Conservation (phyloP, 495 filamentous ascomycete genomes). For the Penicillium diatomitis region DNA sequence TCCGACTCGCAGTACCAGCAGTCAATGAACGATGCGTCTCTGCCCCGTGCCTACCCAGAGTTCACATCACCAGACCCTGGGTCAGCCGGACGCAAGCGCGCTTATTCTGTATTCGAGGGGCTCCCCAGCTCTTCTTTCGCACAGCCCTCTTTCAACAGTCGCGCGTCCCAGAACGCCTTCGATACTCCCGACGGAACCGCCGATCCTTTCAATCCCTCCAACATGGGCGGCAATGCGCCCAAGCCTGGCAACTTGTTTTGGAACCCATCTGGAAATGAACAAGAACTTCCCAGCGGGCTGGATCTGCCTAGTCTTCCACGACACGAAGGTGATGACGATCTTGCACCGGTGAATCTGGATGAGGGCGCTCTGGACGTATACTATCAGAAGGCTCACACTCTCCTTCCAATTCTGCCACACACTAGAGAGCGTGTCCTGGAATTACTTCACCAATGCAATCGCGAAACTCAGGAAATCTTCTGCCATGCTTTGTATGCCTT, state of each 20-base stretch:
- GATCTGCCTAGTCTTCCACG: conserved; percentile 30
- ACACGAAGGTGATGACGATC: conserved; percentile 31
- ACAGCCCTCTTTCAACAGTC: conserved; percentile 37
- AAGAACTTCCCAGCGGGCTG: conserved; percentile 26
- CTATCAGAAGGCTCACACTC: conserved; percentile 59
- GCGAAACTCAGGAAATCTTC: conserved; percentile 60
- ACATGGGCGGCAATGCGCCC: conserved; percentile 20
- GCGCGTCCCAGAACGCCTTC: conserved; percentile 31
- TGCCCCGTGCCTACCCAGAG: conserved; percentile 37
- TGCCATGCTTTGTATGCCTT: conserved; percentile 53
- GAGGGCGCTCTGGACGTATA: conserved; percentile 42
- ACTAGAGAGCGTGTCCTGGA: conserved; percentile 53
- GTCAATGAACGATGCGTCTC: conserved; percentile 38
- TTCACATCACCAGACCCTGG: conserved; percentile 38
- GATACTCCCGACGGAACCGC: conserved; percentile 31
- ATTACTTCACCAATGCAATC: conserved; percentile 51
- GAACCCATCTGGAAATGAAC: conserved; percentile 26
- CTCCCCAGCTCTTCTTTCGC: conserved; percentile 37
- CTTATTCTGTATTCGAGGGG: conserved; percentile 48
- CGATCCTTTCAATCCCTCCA: conserved; percentile 32
- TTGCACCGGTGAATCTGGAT: conserved; percentile 33
- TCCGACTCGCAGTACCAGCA: conserved; percentile 36
- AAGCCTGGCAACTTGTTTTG: conserved; percentile 34
- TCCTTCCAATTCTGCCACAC: conserved; percentile 64
- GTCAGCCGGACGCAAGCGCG: conserved; percentile 42